These are phyloP conservation scores for Acacia acuminata DNA, from an alignment of 306 rosid species.

Conservation along the genomic window DNA sequence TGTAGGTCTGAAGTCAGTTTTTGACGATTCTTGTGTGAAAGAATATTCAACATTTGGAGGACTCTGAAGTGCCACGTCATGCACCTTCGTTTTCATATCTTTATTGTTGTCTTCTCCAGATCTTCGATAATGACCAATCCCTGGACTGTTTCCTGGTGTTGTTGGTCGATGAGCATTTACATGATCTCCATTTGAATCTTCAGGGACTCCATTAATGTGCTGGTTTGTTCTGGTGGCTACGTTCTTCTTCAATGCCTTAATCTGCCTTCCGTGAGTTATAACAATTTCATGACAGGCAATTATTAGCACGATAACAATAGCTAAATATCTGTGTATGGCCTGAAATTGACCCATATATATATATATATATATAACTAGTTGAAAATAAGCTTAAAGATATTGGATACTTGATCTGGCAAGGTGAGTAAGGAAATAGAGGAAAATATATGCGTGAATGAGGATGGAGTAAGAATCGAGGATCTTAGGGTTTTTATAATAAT, in stretches of 20 bases:
- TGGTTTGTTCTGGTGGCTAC: not conserved
- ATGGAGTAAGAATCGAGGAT: not conserved
- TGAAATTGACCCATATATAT: not conserved
- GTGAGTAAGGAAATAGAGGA: not conserved
- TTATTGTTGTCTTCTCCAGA: not conserved
- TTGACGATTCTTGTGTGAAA: not conserved
- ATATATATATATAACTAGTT: not conserved
- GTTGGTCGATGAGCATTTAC: slow-evolving; percentile 1
- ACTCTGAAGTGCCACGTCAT: slow-evolving; percentile 5
- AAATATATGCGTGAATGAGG: not conserved
- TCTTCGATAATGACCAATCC: slow-evolving; percentile 37
- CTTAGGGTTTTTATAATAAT: not conserved
- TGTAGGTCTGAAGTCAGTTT: slow-evolving; percentile 1
- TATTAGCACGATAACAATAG: not conserved
- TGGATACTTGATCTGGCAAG: not conserved
- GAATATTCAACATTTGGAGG: slow-evolving; percentile 13
- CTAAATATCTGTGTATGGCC: not conserved
- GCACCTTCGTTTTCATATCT: not conserved
- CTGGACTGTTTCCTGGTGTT: slow-evolving; percentile 58
- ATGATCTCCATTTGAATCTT: not conserved
- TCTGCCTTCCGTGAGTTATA: slow-evolving; percentile 2
- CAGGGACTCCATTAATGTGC: not conserved
- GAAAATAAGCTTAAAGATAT: not conserved
- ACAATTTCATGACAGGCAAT: not conserved
- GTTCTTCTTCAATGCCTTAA: not conserved